Percentiles rank a stretch among this genome's conserved stretches.
Conservation (phyloP, 179 eudicot species). For the Nepenthes alata region DNA sequence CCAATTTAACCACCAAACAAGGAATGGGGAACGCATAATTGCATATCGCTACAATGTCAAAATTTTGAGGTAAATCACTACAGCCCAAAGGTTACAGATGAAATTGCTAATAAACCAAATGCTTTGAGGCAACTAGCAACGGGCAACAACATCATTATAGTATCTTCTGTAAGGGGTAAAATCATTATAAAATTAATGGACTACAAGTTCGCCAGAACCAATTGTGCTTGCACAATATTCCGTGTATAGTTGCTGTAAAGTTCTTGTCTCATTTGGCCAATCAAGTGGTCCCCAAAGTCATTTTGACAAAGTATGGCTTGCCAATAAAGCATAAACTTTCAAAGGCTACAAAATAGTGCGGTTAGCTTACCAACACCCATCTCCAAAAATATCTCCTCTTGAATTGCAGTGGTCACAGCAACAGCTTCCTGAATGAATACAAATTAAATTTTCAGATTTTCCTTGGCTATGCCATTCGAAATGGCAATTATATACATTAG, state of each 20-base stretch:
- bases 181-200: too few species aligned
- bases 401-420: constrained; percentile 79
- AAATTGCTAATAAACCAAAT: neutral
- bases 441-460: constrained; percentile 1
- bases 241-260: neutral
- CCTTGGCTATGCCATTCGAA: neutral
- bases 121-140: too few species aligned
- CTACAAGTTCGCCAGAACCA: too few species aligned
- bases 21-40: too few species aligned
- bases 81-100: neutral
- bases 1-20: too few species aligned
- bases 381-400: constrained; percentile 74
- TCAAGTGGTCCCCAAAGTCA: neutral
- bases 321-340: too few species aligned
- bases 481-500: neutral
- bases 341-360: neutral
- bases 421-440: constrained; percentile 63
- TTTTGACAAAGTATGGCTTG: too few species aligned
- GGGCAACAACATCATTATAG: too few species aligned
- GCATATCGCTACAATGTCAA: neutral
- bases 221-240: too few species aligned
- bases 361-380: constrained; percentile 53
- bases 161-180: too few species aligned
- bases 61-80: neutral
- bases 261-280: neutral